A percentile compares a stretch with the other conserved stretches of the same genome.
Evolutionary conservation across 2,329 filamentous ascomycete species (phyloP).

Genomic region (Epichloe uncinata): DNA sequence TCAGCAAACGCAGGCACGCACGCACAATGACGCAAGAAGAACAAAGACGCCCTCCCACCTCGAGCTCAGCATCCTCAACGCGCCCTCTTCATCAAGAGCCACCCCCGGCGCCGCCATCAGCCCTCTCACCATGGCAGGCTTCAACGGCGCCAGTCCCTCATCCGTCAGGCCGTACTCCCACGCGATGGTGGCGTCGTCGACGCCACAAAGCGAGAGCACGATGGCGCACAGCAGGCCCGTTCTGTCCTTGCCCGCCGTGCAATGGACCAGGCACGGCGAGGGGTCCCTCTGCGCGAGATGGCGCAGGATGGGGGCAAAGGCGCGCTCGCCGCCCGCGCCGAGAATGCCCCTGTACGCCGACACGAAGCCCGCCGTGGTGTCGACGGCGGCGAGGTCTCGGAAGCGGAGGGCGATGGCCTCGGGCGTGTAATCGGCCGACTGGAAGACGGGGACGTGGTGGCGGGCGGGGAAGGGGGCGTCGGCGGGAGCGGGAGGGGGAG

Average conservation of each 20-base stretch:
- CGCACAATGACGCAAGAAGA: no score
- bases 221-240: slow-evolving; percentile 59
- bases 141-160: slow-evolving; percentile 37
- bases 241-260: slow-evolving; percentile 65
- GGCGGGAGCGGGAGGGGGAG: slow-evolving; percentile 10
- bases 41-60: slow-evolving; percentile 17
- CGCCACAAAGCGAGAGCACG: slow-evolving; percentile 49
- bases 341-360: slow-evolving; percentile 51
- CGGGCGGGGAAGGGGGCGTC: slow-evolving; percentile 20
- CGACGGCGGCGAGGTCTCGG: slow-evolving; percentile 38
- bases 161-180: slow-evolving; percentile 58
- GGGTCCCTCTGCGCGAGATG: slow-evolving; percentile 35
- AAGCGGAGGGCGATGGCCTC: slow-evolving; percentile 49
- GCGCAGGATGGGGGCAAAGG: slow-evolving; percentile 39
- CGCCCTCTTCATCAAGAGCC: slow-evolving; percentile 29
- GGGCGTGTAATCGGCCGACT: slow-evolving; percentile 45
- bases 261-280: slow-evolving; percentile 51
- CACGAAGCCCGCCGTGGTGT: slow-evolving; percentile 46
- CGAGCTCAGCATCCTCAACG: slow-evolving; percentile 31
- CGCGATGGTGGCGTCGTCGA: slow-evolving; percentile 44
- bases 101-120: slow-evolving; percentile 37
- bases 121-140: slow-evolving; percentile 35
- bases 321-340: slow-evolving; percentile 28
- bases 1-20: no score
- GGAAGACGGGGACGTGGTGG: slow-evolving; percentile 52